Evolutionary conservation across 768 basidiomycete species (phyloP).

Genomic region (Rickenella mellea): DNA sequence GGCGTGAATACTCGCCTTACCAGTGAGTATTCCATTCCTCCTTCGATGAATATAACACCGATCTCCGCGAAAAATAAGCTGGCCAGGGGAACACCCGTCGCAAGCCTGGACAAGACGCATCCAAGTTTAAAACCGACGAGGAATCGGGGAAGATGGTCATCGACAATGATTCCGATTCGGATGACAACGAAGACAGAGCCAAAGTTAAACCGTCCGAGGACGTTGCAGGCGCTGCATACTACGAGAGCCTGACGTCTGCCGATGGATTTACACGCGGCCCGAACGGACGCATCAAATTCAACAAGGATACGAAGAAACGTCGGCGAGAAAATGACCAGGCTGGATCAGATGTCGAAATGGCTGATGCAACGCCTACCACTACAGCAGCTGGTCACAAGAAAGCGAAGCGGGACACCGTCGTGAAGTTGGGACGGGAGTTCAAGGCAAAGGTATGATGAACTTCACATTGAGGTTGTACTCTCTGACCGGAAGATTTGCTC

Average conservation of each 20-base stretch:
- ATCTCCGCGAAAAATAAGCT: constrained; percentile 21
- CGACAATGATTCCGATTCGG: constrained; percentile 39
- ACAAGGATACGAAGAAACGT: constrained; percentile 94
- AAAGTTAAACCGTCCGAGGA: constrained; percentile 23
- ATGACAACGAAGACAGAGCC: constrained; percentile 33
- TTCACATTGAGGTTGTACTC: neutral
- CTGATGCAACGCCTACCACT: constrained; percentile 45
- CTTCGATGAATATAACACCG: neutral
- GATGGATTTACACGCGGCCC: constrained; percentile 86
- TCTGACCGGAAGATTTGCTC: constrained; percentile 7
- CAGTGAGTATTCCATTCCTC: constrained; percentile 35
- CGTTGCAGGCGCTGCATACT: constrained; percentile 69
- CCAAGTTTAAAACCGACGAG: constrained; percentile 80
- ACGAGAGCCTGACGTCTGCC: constrained; percentile 69
- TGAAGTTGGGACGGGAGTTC: constrained; percentile 77
- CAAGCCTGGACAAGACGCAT: constrained; percentile 80
- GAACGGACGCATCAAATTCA: constrained; percentile 84
- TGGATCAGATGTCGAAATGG: constrained; percentile 61
- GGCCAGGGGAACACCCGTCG: constrained; percentile 41
- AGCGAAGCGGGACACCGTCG: constrained; percentile 45
- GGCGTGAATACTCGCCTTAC: constrained; percentile 65
- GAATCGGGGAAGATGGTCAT: constrained; percentile 77
- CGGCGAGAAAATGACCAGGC: constrained; percentile 57
- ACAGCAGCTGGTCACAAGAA: constrained; percentile 26
- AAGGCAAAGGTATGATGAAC: constrained; percentile 76